Conservation (phyloP, 495 filamentous ascomycete genomes). For the Annulohypoxylon bovei region DNA sequence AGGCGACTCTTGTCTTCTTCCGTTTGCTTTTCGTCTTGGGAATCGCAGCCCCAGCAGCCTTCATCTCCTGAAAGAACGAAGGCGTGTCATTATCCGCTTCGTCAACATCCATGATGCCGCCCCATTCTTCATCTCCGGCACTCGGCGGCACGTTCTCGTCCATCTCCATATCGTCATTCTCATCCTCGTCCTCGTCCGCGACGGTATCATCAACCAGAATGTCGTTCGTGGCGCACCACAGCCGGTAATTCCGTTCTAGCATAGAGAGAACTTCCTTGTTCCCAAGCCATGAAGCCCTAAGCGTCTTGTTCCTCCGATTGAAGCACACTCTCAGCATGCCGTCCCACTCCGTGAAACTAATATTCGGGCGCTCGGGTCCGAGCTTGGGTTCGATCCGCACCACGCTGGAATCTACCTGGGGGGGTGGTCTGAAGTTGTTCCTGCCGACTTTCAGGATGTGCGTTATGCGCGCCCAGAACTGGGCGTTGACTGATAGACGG, state of each 20-base stretch:
- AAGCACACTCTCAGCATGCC: conserved; percentile 87
- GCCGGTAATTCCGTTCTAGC: conserved; percentile 85
- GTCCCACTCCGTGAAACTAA: conserved; percentile 95
- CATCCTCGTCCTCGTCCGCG: conserved; percentile 59
- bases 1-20: conserved; percentile 77
- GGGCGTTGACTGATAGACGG: conserved; percentile 86
- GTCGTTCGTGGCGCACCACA: conserved; percentile 86
- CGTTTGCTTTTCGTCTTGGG: conserved; percentile 66
- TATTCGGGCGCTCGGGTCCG: conserved; percentile 75
- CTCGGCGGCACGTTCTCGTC: conserved; percentile 58
- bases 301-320: conserved; percentile 75
- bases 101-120: conserved; percentile 54
- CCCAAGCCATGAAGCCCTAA: conserved; percentile 78
- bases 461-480: conserved; percentile 74
- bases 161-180: conserved; percentile 63
- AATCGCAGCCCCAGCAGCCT: conserved; percentile 54
- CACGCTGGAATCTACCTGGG: conserved; percentile 79
- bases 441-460: conserved; percentile 76
- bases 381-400: conserved; percentile 74
- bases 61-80: conserved; percentile 79
- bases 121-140: conserved; percentile 62
- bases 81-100: conserved; percentile 65
- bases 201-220: conserved; percentile 78
- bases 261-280: conserved; percentile 81
- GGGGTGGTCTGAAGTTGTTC: conserved; percentile 87